phyloP scores from a whole-genome alignment of 768 basidiomycete genomes.

The Pleurotus platypus region DNA sequence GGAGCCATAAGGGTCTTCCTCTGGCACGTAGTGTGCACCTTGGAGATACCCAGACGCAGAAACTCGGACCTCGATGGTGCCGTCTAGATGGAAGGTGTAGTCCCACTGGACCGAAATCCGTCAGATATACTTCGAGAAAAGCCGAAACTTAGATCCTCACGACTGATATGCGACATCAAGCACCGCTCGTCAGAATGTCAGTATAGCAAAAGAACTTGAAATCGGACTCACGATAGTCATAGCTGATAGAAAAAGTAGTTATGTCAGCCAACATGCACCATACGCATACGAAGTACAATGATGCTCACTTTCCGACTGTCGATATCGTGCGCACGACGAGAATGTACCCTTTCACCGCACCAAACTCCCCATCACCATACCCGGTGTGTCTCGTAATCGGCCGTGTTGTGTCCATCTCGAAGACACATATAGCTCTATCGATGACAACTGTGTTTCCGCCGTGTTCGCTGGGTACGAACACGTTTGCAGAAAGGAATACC shows the following conservation, averaged over 20 bases:
- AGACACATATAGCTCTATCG: constrained; percentile 59
- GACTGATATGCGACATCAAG: constrained; percentile 19
- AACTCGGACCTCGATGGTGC: constrained; percentile 63
- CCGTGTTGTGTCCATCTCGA: constrained; percentile 56
- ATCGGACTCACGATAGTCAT: constrained; percentile 46
- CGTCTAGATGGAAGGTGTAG: constrained; percentile 63
- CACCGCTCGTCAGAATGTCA: background rate
- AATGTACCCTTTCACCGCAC: constrained; percentile 58
- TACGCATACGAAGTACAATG: background rate
- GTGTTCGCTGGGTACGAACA: background rate
- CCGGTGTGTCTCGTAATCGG: constrained; percentile 60
- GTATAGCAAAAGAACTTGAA: background rate
- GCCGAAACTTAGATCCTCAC: constrained; percentile 14
- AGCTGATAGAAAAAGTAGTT: constrained; percentile 26
- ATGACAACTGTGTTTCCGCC: constrained; percentile 39
- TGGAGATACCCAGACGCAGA: constrained; percentile 71
- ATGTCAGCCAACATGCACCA: background rate
- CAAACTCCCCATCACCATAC: constrained; percentile 50
- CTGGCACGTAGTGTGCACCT: constrained; percentile 53
- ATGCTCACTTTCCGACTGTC: constrained; percentile 61
- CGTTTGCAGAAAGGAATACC: constrained; percentile 47
- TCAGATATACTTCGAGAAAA: background rate
- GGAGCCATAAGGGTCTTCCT: constrained; percentile 49
- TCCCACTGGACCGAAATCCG: constrained; percentile 41
- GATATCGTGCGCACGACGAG: constrained; percentile 52